A percentile compares a stretch with the other conserved stretches of the same genome.
Conservation (phyloP, 2,329 filamentous ascomycete genomes). For the Venturia effusa region DNA sequence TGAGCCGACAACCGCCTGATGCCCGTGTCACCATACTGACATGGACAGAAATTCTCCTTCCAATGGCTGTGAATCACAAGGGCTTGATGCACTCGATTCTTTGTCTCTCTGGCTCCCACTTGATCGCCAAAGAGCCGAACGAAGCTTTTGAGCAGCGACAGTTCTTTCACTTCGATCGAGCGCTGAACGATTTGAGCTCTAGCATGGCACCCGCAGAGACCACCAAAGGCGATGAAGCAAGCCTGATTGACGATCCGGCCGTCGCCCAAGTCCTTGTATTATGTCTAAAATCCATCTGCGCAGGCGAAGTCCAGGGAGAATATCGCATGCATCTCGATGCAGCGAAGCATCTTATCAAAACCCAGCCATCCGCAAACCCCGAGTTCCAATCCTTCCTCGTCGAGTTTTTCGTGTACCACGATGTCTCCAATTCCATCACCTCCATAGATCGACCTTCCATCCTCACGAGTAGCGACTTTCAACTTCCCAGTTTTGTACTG, state of each 20-base stretch:
- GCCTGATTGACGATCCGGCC: conserved; percentile 45
- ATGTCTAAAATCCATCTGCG: conserved; percentile 50
- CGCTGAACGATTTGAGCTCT: conserved; percentile 27
- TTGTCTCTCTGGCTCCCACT: conserved; percentile 69
- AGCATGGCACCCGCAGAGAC: conserved; percentile 18
- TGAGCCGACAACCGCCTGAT: not conserved
- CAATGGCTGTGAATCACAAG: conserved; percentile 67
- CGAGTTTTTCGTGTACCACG: conserved; percentile 78
- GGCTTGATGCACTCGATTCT: conserved; percentile 87
- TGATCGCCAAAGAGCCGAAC: conserved; percentile 38
- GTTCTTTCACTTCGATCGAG: conserved; percentile 40
- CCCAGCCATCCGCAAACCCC: conserved; percentile 48
- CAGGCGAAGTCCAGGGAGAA: conserved; percentile 52
- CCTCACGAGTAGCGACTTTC: conserved; percentile 42
- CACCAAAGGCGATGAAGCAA: conserved; percentile 27
- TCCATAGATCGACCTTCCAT: conserved; percentile 42
- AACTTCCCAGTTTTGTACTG: conserved; percentile 42
- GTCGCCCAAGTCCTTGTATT: conserved; percentile 50
- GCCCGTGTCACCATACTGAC: not conserved
- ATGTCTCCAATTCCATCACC: conserved; percentile 48
- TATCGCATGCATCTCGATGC: conserved; percentile 72
- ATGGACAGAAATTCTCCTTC: conserved; percentile 55
- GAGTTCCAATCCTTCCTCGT: conserved; percentile 62
- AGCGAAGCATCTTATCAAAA: conserved; percentile 60
- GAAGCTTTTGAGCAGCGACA: conserved; percentile 43